A percentile compares a stretch with the other conserved stretches of the same genome.
Conservation (phyloP, 768 basidiomycete genomes). For the Tulasnella sp. region DNA sequence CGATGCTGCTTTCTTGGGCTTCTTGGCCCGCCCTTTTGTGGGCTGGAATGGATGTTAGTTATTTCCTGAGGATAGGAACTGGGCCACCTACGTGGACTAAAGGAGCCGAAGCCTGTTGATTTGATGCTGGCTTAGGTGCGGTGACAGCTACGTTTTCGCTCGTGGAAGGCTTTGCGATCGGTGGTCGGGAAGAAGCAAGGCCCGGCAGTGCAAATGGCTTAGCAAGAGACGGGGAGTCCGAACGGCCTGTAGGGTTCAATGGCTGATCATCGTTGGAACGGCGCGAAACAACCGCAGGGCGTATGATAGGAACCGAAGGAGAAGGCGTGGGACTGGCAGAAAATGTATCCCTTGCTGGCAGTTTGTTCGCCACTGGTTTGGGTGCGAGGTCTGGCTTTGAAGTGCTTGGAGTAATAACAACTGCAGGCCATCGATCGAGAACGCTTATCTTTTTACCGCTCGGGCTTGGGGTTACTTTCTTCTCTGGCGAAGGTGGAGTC, state of each 20-base stretch:
- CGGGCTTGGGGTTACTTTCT: conserved; percentile 10
- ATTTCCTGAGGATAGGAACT: background rate
- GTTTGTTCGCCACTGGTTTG: conserved; percentile 31
- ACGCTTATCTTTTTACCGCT: conserved; percentile 53
- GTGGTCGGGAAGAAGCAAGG: background rate
- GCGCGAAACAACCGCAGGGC: background rate
- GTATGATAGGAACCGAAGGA: background rate
- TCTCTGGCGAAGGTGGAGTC: background rate
- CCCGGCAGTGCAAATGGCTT: conserved; percentile 14
- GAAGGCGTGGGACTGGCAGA: background rate
- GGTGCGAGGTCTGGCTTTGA: conserved; percentile 48
- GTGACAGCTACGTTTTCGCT: background rate
- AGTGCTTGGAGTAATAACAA: conserved; percentile 17
- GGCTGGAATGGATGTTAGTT: conserved; percentile 52
- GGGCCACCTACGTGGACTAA: background rate
- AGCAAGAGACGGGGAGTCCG: background rate
- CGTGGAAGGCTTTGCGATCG: background rate
- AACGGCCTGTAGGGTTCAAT: background rate
- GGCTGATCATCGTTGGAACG: background rate
- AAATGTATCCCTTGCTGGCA: conserved; percentile 30
- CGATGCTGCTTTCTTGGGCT: conserved; percentile 56
- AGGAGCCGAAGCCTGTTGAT: conserved; percentile 2
- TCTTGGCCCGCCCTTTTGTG: conserved; percentile 72
- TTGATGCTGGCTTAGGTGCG: background rate
- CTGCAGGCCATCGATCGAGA: conserved; percentile 67